Percentiles rank a stretch among this genome's conserved stretches.
Evolutionary conservation across 2,329 filamentous ascomycete species (phyloP).

Genomic region (Cladophialophora chaetospira): DNA sequence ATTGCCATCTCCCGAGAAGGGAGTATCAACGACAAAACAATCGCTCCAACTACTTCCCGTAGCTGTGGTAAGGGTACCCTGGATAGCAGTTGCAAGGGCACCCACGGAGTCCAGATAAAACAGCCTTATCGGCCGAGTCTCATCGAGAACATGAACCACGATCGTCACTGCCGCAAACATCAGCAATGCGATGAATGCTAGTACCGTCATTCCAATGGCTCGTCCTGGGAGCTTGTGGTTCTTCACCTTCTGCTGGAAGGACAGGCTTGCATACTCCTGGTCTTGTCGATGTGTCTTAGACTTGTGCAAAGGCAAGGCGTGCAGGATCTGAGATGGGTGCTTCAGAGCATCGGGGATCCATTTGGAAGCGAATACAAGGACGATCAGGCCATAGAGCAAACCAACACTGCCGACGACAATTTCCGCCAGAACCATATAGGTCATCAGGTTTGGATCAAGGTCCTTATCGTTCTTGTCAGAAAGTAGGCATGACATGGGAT

Average conservation of each 20-base stretch:
- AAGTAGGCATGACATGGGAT: slow-evolving; percentile 18
- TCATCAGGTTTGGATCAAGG: slow-evolving; percentile 21
- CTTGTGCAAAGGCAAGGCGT: slow-evolving; percentile 1
- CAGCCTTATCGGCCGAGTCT: slow-evolving; percentile 11
- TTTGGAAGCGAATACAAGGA: slow-evolving; percentile 15
- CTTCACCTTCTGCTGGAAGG: not conserved
- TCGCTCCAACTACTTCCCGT: slow-evolving; percentile 15
- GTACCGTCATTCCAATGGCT: slow-evolving; percentile 17
- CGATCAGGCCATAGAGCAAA: slow-evolving; percentile 37
- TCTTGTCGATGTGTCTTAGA: not conserved
- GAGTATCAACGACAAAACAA: slow-evolving; percentile 20
- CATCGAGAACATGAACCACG: slow-evolving; percentile 20
- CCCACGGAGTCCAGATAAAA: slow-evolving; percentile 21
- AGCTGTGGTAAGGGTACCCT: not conserved
- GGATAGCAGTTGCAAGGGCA: not conserved
- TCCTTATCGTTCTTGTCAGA: slow-evolving; percentile 9
- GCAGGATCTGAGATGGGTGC: slow-evolving; percentile 11
- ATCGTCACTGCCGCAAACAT: slow-evolving; percentile 19
- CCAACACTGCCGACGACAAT: slow-evolving; percentile 52
- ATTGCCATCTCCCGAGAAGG: slow-evolving; percentile 8
- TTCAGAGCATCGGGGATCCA: slow-evolving; percentile 10
- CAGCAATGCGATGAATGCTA: slow-evolving; percentile 16
- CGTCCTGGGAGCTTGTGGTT: slow-evolving; percentile 12
- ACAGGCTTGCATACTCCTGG: not conserved
- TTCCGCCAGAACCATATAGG: slow-evolving; percentile 40